Conservation (phyloP, 352 stramenopile genomes). For the Globisporangium paddicum region DNA sequence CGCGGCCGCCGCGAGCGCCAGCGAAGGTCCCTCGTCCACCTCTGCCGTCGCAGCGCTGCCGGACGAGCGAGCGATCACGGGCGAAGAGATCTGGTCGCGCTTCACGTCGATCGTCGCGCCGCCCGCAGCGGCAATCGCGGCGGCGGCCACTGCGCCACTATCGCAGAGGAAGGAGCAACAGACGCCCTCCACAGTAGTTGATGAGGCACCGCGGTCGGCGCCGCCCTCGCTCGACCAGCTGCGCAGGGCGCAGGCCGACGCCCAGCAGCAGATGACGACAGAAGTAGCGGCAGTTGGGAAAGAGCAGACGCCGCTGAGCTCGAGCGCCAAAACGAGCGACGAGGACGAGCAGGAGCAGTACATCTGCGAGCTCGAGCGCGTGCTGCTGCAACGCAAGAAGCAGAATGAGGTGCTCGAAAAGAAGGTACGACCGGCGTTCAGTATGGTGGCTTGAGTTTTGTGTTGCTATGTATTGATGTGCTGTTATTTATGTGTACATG, state of each 20-base stretch:
- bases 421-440: constrained; percentile 26
- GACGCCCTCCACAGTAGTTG: background rate
- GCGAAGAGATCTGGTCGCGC: constrained; percentile 34
- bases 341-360: constrained; percentile 76
- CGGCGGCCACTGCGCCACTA: background rate
- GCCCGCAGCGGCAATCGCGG: constrained; percentile 4
- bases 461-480: background rate
- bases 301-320: constrained; percentile 3
- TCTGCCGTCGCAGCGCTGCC: background rate
- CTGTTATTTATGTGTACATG: constrained; percentile 2
- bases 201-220: constrained; percentile 2
- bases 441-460: background rate
- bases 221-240: constrained; percentile 13
- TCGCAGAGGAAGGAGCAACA: constrained; percentile 7
- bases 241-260: constrained; percentile 11
- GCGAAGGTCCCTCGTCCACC: constrained; percentile 2
- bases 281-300: background rate
- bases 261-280: background rate
- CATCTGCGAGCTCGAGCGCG: constrained; percentile 70
- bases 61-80: constrained; percentile 8
- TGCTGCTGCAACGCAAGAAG: constrained; percentile 71
- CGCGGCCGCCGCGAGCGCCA: background rate
- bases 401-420: constrained; percentile 56
- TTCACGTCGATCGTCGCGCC: constrained; percentile 49
- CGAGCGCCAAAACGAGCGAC: constrained; percentile 12